Evolutionary conservation across 495 filamentous ascomycete genomes (phyloP).

Genomic region (Tuber brumale): DNA sequence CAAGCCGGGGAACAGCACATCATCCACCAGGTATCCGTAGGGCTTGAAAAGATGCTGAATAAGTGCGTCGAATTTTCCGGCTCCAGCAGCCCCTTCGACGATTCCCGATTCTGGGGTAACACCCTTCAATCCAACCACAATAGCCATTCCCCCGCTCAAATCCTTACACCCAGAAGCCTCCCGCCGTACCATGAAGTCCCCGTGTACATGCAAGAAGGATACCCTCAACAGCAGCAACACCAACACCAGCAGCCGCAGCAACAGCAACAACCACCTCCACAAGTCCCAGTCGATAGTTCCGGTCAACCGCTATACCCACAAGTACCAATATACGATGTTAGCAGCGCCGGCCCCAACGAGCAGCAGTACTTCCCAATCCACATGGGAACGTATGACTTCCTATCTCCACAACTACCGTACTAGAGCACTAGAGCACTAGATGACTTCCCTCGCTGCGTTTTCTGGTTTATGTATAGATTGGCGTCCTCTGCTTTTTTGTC

Average conservation of each 20-base stretch:
- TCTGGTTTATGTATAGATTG: slow-evolving; percentile 18
- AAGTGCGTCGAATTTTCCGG: slow-evolving; percentile 38
- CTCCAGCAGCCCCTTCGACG: slow-evolving; percentile 37
- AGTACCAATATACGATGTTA: slow-evolving; percentile 35
- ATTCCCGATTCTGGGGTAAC: slow-evolving; percentile 36
- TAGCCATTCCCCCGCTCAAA: slow-evolving; percentile 11
- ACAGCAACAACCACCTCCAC: slow-evolving; percentile 21
- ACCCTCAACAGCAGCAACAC: slow-evolving; percentile 16
- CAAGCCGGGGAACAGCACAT: slow-evolving; percentile 51
- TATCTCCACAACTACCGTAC: slow-evolving; percentile 40
- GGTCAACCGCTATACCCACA: slow-evolving; percentile 34
- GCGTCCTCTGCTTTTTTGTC: slow-evolving; percentile 3
- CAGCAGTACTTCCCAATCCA: slow-evolving; percentile 38
- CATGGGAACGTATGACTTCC: slow-evolving; percentile 39
- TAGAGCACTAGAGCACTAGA: slow-evolving; percentile 14
- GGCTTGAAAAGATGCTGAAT: slow-evolving; percentile 48
- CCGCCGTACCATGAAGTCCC: slow-evolving; percentile 20
- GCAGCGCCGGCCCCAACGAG: slow-evolving; percentile 20
- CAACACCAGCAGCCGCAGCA: slow-evolving; percentile 30
- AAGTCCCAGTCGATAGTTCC: slow-evolving; percentile 19
- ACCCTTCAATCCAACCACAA: slow-evolving; percentile 16
- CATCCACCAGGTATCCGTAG: slow-evolving; percentile 51
- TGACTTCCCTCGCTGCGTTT: background rate
- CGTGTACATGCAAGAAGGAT: slow-evolving; percentile 9
- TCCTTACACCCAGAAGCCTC: slow-evolving; percentile 18